Percentiles rank a stretch among this genome's conserved stretches.
Conservation (phyloP, 495 filamentous ascomycete genomes). For the Hypoxylon fragiforme region DNA sequence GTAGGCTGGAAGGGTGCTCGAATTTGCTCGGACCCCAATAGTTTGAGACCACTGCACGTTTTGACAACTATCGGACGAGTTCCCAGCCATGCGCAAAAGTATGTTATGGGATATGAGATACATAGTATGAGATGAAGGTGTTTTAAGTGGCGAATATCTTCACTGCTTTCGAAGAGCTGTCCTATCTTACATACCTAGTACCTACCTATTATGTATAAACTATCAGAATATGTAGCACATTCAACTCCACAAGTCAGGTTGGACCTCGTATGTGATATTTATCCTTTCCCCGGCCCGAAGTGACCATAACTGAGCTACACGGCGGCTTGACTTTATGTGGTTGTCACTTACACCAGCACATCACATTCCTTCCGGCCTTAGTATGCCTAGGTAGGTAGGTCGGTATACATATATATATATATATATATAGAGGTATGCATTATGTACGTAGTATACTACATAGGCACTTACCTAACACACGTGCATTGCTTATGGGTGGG, state of each 20-base stretch:
- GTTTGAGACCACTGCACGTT: not conserved
- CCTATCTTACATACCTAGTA: too few species aligned
- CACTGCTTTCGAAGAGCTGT: not conserved
- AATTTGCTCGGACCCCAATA: too few species aligned
- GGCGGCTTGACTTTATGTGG: not conserved
- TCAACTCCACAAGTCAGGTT: not conserved
- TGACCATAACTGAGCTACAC: not conserved
- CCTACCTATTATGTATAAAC: too few species aligned
- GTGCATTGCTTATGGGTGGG: constrained; percentile 4
- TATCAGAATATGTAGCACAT: not conserved
- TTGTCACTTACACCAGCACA: not conserved
- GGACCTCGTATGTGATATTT: constrained; percentile 9
- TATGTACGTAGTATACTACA: constrained; percentile 2
- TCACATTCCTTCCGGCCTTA: not conserved
- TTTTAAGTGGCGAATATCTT: not conserved
- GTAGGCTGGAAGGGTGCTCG: not conserved
- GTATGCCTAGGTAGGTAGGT: too few species aligned
- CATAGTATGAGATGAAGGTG: not conserved
- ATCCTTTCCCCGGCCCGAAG: constrained; percentile 12
- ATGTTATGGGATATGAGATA: too few species aligned
- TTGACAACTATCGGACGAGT: not conserved
- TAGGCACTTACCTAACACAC: constrained; percentile 3
- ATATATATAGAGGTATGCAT: too few species aligned
- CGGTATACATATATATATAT: too few species aligned
- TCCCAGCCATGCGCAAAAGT: not conserved